Evolutionary conservation across 2,329 filamentous ascomycete species (phyloP).

Genomic region (Diaporthe citri): DNA sequence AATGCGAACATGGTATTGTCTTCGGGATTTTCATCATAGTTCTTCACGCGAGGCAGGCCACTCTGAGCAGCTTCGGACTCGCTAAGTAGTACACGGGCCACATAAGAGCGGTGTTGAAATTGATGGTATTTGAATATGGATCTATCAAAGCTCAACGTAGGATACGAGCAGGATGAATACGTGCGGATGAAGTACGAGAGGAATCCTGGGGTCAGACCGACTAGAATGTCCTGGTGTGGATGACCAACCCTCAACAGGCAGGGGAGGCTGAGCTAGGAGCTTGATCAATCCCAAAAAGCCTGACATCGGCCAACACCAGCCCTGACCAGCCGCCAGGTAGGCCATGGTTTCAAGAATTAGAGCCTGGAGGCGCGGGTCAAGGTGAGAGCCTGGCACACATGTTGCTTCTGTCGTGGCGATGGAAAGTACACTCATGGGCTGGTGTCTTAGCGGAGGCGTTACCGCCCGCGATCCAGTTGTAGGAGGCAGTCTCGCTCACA

Average conservation of each 20-base stretch:
- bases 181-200: not conserved
- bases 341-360: not conserved
- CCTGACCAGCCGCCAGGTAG: not conserved
- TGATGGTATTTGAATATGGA: not conserved
- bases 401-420: constrained; percentile 34
- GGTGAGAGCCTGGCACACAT: constrained; percentile 19
- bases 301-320: not conserved
- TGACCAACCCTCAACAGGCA: not conserved
- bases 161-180: not conserved
- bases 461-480: constrained; percentile 35
- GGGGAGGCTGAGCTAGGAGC: not conserved
- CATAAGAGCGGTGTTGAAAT: not conserved
- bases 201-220: not conserved
- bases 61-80: not conserved
- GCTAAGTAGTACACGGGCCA: not conserved
- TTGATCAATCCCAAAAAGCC: not conserved
- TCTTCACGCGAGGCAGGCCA: too few species aligned
- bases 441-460: constrained; percentile 26
- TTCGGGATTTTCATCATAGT: too few species aligned
- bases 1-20: too few species aligned
- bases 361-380: not conserved
- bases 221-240: not conserved
- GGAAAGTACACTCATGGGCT: constrained; percentile 28
- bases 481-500: constrained; percentile 34
- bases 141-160: not conserved